These are phyloP conservation scores for Leccinum uliginosum DNA, from an alignment of 768 basidiomycete genomes.

Conservation along the genomic window DNA sequence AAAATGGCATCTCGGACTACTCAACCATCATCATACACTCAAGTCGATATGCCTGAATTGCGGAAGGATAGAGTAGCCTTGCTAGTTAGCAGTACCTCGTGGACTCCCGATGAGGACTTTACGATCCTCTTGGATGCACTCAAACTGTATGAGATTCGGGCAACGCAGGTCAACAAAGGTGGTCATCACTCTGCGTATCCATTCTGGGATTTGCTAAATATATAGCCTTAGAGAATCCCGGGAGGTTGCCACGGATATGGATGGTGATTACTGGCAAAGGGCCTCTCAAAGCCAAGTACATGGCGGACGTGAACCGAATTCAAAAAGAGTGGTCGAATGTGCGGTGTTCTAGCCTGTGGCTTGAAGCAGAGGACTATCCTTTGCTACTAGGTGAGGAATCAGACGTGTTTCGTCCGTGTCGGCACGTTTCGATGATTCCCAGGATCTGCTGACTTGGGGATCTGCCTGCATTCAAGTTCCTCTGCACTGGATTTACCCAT, in stretches of 20 bases:
- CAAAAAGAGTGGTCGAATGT: constrained; percentile 73
- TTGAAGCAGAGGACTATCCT: constrained; percentile 89
- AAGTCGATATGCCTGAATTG: constrained; percentile 40
- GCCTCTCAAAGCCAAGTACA: constrained; percentile 68
- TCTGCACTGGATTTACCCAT: constrained; percentile 92
- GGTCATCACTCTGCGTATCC: not conserved
- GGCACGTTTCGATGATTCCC: not conserved
- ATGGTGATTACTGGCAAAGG: constrained; percentile 92
- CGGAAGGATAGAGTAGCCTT: constrained; percentile 79
- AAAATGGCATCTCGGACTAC: constrained; percentile 20
- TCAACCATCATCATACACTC: constrained; percentile 16
- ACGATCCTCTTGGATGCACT: constrained; percentile 76
- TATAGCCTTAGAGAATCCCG: constrained; percentile 11
- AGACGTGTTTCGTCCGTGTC: not conserved
- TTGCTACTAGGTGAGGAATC: constrained; percentile 61
- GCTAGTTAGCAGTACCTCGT: constrained; percentile 88
- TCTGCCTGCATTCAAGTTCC: constrained; percentile 87
- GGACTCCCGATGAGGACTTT: constrained; percentile 98
- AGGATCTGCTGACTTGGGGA: constrained; percentile 91
- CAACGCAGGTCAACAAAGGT: constrained; percentile 31
- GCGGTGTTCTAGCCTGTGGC: constrained; percentile 77
- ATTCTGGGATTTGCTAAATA: not conserved
- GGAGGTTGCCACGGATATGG: constrained; percentile 66
- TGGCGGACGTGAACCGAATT: constrained; percentile 56
- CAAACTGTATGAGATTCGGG: constrained; percentile 59